Conservation (phyloP, 176 grass and related monocot species). For the Typha latifolia region DNA sequence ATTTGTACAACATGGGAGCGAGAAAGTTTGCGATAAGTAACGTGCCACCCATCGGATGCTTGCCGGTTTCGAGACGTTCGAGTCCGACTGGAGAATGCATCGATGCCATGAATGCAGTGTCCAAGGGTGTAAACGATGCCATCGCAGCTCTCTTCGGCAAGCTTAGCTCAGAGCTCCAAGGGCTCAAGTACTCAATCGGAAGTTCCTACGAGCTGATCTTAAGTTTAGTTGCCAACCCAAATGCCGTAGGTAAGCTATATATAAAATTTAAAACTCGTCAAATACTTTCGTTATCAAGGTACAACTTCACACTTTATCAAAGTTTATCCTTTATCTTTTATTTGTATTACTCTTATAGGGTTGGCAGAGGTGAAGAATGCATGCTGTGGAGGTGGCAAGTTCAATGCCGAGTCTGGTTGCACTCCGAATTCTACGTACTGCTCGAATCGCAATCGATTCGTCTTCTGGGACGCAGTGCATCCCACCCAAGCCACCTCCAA, state of each 20-base stretch:
- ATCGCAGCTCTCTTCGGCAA: constrained; percentile 22
- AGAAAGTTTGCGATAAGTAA: constrained; percentile 57
- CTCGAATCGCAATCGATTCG: constrained; percentile 27
- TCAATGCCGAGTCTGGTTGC: constrained; percentile 45
- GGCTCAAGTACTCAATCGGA: constrained; percentile 53
- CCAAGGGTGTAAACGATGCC: constrained; percentile 43
- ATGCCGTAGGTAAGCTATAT: constrained; percentile 21
- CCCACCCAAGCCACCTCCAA: constrained; percentile 46
- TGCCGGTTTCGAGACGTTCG: constrained; percentile 25
- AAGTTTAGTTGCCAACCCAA: constrained; percentile 27
- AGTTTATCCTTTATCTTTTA: background rate
- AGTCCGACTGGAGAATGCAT: constrained; percentile 33
- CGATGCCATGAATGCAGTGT: constrained; percentile 34
- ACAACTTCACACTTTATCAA: background rate
- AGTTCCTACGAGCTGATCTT: constrained; percentile 45
- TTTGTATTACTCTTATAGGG: constrained; percentile 9
- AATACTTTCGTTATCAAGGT: background rate
- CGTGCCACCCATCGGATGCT: constrained; percentile 42
- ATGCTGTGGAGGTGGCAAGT: constrained; percentile 52
- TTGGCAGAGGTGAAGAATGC: constrained; percentile 51
- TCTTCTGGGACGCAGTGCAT: constrained; percentile 57
- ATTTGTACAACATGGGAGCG: constrained; percentile 43
- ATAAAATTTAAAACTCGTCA: background rate
- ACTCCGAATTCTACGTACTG: constrained; percentile 46
- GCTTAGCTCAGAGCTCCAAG: constrained; percentile 38